These are phyloP conservation scores for Candida sp. DNA, from an alignment of 1,139 yeast genomes.

Conservation along the genomic window DNA sequence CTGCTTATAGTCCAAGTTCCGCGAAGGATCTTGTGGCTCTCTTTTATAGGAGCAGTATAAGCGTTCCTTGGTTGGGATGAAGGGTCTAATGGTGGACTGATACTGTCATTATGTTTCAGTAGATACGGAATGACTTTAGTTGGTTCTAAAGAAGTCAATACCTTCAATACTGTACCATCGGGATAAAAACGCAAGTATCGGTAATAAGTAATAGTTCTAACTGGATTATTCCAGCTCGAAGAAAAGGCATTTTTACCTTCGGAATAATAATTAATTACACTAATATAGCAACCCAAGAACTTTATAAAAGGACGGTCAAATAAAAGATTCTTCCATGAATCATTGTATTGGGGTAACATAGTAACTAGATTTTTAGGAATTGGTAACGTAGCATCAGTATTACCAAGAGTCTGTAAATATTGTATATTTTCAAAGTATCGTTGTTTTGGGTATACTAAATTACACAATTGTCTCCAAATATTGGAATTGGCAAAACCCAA, in stretches of 20 bases:
- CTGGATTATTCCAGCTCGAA: conserved; percentile 71
- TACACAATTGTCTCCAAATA: conserved; percentile 57
- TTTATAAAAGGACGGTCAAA: conserved; percentile 61
- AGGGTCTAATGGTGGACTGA: conserved; percentile 5
- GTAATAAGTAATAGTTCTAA: conserved; percentile 82
- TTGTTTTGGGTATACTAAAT: conserved; percentile 57
- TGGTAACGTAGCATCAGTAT: conserved; percentile 17
- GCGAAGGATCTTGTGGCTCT: conserved; percentile 35
- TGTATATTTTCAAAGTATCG: conserved; percentile 40
- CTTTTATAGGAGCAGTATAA: conserved; percentile 14
- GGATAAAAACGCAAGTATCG: conserved; percentile 79
- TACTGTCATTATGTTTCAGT: conserved; percentile 22
- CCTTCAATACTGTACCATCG: conserved; percentile 70
- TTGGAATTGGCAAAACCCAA: conserved; percentile 56
- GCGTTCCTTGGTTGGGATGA: background rate
- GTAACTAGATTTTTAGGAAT: conserved; percentile 40
- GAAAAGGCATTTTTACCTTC: conserved; percentile 65
- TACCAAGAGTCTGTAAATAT: conserved; percentile 11
- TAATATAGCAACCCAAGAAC: conserved; percentile 79
- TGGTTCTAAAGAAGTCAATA: conserved; percentile 69
- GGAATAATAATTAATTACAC: conserved; percentile 79
- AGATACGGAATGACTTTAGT: conserved; percentile 54
- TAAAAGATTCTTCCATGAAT: conserved; percentile 54
- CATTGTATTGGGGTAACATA: conserved; percentile 45
- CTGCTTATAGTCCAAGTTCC: conserved; percentile 54